phyloP scores from a whole-genome alignment of 164 flowering plant genomes.

The Stephania cephalantha region DNA sequence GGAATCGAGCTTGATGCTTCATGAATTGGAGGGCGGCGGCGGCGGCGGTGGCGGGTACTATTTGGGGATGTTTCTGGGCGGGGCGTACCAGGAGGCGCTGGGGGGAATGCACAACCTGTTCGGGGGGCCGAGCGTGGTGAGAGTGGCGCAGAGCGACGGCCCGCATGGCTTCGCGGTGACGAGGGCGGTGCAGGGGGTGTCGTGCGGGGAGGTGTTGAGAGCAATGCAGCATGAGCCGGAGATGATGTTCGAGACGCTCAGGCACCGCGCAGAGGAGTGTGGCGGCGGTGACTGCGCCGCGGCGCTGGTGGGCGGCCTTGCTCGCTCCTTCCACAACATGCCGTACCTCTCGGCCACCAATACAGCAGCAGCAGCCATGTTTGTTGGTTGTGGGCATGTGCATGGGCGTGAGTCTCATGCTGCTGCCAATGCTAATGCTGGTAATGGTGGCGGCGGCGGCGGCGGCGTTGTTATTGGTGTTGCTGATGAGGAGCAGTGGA shows the following conservation, averaged over 20 bases:
- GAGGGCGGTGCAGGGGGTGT: conserved; percentile 69
- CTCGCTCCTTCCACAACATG: conserved; percentile 70
- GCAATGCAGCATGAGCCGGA: conserved; percentile 99
- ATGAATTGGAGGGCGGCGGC: conserved; percentile 39
- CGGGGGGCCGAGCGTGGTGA: conserved; percentile 94
- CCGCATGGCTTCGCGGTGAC: conserved; percentile 93
- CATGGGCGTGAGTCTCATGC: conserved; percentile 27
- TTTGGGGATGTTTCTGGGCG: conserved; percentile 97
- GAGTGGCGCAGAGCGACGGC: conserved; percentile 81
- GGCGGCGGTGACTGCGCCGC: conserved; percentile 19
- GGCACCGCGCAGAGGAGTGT: conserved; percentile 74
- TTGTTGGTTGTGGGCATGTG: conserved; percentile 30
- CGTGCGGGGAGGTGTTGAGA: conserved; percentile 78
- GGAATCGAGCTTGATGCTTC: conserved; percentile 71
- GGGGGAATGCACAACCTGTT: conserved; percentile 97
- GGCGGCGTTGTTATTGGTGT: conserved; percentile 21
- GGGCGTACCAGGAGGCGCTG: conserved; percentile 99
- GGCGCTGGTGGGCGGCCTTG: conserved; percentile 48
- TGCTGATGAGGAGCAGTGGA: conserved; percentile 71
- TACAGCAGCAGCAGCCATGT: neutral
- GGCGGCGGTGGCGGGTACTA: conserved; percentile 38
- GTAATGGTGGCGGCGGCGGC: no score
- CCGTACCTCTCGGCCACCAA: conserved; percentile 47
- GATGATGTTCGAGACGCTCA: conserved; percentile 90
- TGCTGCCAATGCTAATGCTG: conserved; percentile 21